Conservation (phyloP, 208 protist species). For the Tritrichomonas foetus region DNA sequence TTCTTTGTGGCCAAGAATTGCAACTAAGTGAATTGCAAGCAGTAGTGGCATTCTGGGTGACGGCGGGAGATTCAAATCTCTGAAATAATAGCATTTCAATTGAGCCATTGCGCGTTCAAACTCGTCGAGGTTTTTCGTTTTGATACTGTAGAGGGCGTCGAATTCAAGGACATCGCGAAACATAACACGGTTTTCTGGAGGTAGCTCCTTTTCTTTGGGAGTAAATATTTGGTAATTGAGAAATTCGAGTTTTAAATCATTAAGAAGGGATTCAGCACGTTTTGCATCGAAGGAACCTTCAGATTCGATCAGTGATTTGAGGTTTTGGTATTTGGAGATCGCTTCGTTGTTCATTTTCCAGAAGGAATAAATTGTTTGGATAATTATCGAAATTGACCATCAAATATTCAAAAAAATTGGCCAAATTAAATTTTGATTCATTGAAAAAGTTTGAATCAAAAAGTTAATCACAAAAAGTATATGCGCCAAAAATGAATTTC, state of each 20-base stretch:
- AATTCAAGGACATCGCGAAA: not conserved
- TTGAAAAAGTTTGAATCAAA: too few species aligned
- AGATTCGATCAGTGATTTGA: not conserved
- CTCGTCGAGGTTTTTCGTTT: not conserved
- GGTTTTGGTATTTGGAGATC: not conserved
- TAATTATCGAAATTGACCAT: too few species aligned
- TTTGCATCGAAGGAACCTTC: not conserved
- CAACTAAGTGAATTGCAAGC: not conserved
- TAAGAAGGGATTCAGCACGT: not conserved
- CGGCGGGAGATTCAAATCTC: not conserved
- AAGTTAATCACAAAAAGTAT: too few species aligned
- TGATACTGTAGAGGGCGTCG: not conserved
- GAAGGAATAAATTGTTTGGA: too few species aligned
- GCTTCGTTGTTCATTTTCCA: too few species aligned
- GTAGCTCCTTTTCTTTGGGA: not conserved
- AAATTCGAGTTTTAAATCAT: not conserved
- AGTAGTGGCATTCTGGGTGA: constrained; percentile 34
- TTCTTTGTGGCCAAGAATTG: not conserved
- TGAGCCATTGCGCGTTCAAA: not conserved
- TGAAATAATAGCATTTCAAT: constrained; percentile 35
- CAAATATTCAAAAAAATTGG: too few species aligned
- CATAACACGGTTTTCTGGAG: not conserved
- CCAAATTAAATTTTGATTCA: too few species aligned
- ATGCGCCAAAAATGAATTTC: too few species aligned
- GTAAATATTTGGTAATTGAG: not conserved